Base-by-base conservation (phyloP, 1,284 basidiomycete species). In the Mycena citricolor region DNA sequence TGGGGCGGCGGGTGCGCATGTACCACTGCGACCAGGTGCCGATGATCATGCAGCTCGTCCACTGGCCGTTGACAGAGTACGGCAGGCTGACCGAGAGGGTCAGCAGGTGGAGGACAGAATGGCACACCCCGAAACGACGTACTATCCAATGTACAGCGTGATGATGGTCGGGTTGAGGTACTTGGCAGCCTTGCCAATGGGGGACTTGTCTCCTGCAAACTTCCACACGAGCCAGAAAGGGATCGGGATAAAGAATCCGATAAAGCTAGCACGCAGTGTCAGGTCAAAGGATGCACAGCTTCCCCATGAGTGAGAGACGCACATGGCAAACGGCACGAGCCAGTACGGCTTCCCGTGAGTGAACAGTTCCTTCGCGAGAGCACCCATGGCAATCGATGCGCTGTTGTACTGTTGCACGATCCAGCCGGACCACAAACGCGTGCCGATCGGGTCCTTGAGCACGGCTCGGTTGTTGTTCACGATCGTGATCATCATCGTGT, bases 361-460 rank as follows among this genome's bases (percentile, higher is more conserved):
- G 53, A 67, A 72, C 39, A 78, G 66, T 47, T 77, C 72, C 44
- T 70, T 71, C 26, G 72, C 73, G 5, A 79, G 62, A 7, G 76
- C 75, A 33, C 76, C 77, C 73, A 77, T 74, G 1, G 76, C 73
- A 23, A 79, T 66, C 4, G 76, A 75, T 21, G 13, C 47, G 36
- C 44, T 76, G 60, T 79, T 79, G 57, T 73, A 71, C 30, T 66
- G 60, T 52, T 77, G 73, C 39, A 76, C 65, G 46, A 73, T 67
- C 73, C 74, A 76, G 19, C 76, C 76, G 43, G 69, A 72, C 76
- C 76, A 77, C 59, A 74, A 55, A 49, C 71, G 70, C 8, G 70
- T 75, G 6, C 76, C 76, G 7, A 70, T 62, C 17, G 74, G 74
- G 55, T 77, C 69, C 34, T 66, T 63, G 28, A 79, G 59, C 8